These are phyloP conservation scores for Yamadazyma takamatsuzukensis DNA, from an alignment of 805 yeast genomes.

Conservation along the genomic window DNA sequence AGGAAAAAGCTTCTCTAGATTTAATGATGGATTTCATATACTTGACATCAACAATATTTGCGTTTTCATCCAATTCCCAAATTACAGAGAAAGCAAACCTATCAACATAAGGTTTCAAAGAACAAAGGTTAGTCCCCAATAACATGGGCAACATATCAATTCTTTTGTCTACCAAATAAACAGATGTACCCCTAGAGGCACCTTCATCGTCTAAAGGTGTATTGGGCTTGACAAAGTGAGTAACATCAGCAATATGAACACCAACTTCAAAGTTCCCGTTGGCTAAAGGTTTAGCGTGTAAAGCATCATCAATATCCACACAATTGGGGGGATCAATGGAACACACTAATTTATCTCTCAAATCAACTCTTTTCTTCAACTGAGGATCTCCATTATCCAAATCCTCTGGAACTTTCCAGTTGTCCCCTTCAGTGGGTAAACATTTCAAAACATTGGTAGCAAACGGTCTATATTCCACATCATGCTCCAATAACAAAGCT, in stretches of 20 bases:
- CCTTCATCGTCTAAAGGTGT: slow-evolving; percentile 94
- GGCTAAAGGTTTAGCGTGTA: slow-evolving; percentile 79
- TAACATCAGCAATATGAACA: slow-evolving; percentile 98
- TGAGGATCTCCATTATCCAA: slow-evolving; percentile 50
- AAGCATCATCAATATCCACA: slow-evolving; percentile 96
- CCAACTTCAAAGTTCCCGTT: slow-evolving; percentile 97
- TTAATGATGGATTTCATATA: slow-evolving; percentile 85
- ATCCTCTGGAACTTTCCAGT: slow-evolving; percentile 83
- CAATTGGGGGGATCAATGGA: slow-evolving; percentile 97
- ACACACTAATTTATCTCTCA: slow-evolving; percentile 86
- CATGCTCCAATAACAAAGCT: slow-evolving; percentile 88
- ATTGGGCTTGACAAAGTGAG: slow-evolving; percentile 91
- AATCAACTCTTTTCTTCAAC: slow-evolving; percentile 67
- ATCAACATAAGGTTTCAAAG: slow-evolving; percentile 91
- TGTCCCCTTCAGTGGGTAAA: slow-evolving; percentile 87
- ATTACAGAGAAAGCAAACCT: slow-evolving; percentile 92
- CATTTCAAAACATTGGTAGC: slow-evolving; percentile 89
- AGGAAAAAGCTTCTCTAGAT: slow-evolving; percentile 92
- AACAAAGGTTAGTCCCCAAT: slow-evolving; percentile 93
- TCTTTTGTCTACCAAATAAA: slow-evolving; percentile 94
- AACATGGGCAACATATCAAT: slow-evolving; percentile 97
- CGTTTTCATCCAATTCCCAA: slow-evolving; percentile 90
- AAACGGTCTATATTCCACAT: slow-evolving; percentile 94
- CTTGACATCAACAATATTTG: slow-evolving; percentile 73
- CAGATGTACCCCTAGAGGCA: slow-evolving; percentile 95